Base-by-base conservation (phyloP, 352 stramenopile genomes). In the Bremia lactucae region DNA sequence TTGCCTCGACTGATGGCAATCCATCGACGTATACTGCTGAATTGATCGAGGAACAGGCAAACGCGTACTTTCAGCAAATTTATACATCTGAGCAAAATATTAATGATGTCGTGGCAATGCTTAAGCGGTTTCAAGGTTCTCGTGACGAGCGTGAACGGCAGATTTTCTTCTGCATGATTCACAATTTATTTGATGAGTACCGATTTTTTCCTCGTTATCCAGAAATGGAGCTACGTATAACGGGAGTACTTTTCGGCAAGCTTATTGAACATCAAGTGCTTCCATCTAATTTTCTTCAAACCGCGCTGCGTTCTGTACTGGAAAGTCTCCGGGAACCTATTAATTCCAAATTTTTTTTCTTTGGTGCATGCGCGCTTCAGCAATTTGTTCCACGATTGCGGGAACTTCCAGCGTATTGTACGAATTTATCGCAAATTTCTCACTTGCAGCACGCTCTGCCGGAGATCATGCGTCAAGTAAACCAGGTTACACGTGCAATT, bases 131-230 rank as follows among this genome's bases (percentile, higher is more conserved):
- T 76, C 96, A 98, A 71, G 80, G 73, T 16, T 98, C 91, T 10
- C 84, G 85, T 6, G 94, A 98, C 48, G 78, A 87, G 22, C 84
- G 91, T 35, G 95, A 99, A 55, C 95, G 97, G 40, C 95, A 99
- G 62, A 98, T 98, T 52, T 99, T 99, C 63, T 96, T 96, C 31
- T 98, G 94, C 59, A 98, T 99, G 95, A 97, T 98, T 49, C 95
- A 98, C 68, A 98, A 99, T 59, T 68, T 99, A 2, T 98, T 99
- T 62, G 95, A 98, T 55, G 96, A 99, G 66, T 99, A 98, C 63
- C 80, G 94, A 39, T 99, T 98, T 71, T 98, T 99, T 59, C 93
- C 95, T 26, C 96, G 96, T 49, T 99, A 99, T 59, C 95, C 95
- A 5, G 95, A 99, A 62, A 98, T 98, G 72, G 95, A 99, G 61